phyloP scores from a whole-genome alignment of 176 grass and related monocot species.

The Puccinellia tenuiflora region DNA sequence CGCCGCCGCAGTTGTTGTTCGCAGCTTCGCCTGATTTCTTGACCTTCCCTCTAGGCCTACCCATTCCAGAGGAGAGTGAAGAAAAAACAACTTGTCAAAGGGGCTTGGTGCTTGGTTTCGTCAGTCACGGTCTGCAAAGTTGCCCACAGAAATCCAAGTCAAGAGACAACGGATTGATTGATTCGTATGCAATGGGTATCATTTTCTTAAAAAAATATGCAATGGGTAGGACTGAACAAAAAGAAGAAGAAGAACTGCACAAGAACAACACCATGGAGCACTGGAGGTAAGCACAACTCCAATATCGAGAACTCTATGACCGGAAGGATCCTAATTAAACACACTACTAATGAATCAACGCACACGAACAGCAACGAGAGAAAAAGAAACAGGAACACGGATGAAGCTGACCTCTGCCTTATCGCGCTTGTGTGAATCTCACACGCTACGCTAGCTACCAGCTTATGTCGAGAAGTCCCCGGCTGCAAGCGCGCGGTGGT shows the following conservation, averaged over 20 bases:
- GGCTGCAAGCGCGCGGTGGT: background rate
- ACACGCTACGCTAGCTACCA: background rate
- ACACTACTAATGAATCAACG: background rate
- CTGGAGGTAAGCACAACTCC: no score
- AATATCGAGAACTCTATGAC: no score
- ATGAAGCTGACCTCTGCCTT: background rate
- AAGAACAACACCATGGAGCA: no score
- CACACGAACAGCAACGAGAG: background rate
- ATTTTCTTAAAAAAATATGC: no score
- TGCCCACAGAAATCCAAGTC: background rate
- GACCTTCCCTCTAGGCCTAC: conserved; percentile 57
- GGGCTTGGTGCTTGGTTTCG: background rate
- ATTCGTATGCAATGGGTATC: no score
- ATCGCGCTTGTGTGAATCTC: background rate
- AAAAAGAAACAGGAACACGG: background rate
- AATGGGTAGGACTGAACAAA: no score
- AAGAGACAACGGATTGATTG: background rate
- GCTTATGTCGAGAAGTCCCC: background rate
- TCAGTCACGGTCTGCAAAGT: background rate
- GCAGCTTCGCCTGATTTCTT: conserved; percentile 37
- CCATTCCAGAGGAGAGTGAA: conserved; percentile 31
- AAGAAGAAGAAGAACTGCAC: no score
- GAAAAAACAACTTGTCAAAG: background rate
- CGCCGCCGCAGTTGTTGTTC: conserved; percentile 32
- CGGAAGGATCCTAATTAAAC: background rate